Conservation (phyloP, 2,329 filamentous ascomycete genomes). For the Pseudogymnoascus sp. region DNA sequence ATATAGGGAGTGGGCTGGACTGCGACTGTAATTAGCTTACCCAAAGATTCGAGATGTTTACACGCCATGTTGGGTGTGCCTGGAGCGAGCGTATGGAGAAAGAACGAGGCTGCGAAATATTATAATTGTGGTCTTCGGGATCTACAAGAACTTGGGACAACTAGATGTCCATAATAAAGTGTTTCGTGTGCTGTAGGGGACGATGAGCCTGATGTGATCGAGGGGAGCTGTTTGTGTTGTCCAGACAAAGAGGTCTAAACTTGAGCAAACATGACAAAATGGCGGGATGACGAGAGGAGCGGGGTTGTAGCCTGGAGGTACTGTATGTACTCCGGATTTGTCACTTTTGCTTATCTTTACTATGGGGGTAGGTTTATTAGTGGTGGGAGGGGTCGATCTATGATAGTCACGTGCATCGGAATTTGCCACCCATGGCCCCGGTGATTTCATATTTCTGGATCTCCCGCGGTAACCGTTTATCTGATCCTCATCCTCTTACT, state of each 20-base stretch:
- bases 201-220: neutral
- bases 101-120: neutral
- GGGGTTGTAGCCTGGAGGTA: constrained; percentile 3
- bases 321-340: neutral
- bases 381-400: neutral
- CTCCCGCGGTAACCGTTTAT: constrained; percentile 1
- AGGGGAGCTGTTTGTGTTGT: neutral
- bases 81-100: neutral
- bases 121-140: neutral
- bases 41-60: constrained; percentile 19
- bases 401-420: neutral
- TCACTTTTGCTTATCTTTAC: neutral
- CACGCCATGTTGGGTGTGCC: constrained; percentile 17
- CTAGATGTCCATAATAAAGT: neutral
- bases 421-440: neutral
- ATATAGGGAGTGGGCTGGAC: neutral
- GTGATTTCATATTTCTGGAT: constrained; percentile 7
- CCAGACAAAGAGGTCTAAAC: neutral
- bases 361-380: neutral
- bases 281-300: neutral
- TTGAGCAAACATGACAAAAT: constrained; percentile 7
- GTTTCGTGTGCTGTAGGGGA: neutral
- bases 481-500: constrained; percentile 1
- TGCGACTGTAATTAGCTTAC: constrained; percentile 12
- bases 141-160: neutral